Conservation (phyloP, 257 asterid genomes). For the Solanum corneliomulleri region DNA sequence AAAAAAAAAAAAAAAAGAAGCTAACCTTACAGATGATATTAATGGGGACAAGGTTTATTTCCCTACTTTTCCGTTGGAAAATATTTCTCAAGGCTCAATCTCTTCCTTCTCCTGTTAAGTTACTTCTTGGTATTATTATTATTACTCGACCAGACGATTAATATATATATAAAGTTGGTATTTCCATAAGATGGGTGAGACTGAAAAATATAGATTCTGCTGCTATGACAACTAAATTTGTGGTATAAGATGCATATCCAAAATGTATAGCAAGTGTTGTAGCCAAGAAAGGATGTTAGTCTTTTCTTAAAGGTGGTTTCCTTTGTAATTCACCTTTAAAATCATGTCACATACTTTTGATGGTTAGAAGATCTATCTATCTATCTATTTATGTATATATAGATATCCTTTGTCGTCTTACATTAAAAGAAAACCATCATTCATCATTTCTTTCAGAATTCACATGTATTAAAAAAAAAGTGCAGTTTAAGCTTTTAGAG, state of each 20-base stretch:
- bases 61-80: neutral
- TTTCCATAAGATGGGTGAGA: neutral
- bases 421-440: no score
- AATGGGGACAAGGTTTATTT: neutral
- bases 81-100: neutral
- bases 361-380: neutral
- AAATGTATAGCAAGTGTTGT: neutral
- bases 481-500: no score
- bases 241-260: neutral
- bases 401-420: no score
- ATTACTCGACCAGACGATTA: no score
- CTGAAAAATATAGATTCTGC: neutral
- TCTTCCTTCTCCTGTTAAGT: neutral
- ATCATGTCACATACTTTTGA: conserved; percentile 1
- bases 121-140: no score
- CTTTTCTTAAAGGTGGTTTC: neutral
- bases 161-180: neutral
- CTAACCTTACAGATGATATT: neutral
- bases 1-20: no score
- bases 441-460: no score
- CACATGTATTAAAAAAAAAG: no score
- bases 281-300: neutral
- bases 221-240: no score
- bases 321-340: neutral
- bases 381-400: no score